A percentile compares a stretch with the other conserved stretches of the same genome.
These are phyloP conservation scores for Silybum marianum DNA, from an alignment of 129 eudicot genomes.

Conservation along the genomic window DNA sequence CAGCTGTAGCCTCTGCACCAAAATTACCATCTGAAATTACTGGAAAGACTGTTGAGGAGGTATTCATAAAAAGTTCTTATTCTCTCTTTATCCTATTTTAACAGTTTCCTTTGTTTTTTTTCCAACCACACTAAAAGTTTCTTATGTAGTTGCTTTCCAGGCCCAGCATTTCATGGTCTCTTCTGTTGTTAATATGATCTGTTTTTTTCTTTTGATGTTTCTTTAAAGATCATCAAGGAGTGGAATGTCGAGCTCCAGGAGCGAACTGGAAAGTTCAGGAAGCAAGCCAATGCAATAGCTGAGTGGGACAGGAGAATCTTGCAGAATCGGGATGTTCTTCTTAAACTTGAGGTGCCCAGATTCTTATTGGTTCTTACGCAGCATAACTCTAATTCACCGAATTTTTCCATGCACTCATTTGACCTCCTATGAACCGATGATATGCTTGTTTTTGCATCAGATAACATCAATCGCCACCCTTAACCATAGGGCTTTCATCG, in stretches of 20 bases:
- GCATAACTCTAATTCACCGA: not conserved
- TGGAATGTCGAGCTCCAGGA: constrained; percentile 96
- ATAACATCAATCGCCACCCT: not conserved
- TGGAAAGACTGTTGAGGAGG: constrained; percentile 98
- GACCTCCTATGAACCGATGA: constrained; percentile 15
- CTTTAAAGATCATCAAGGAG: constrained; percentile 81
- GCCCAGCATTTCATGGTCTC: not conserved
- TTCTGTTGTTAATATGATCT: constrained; percentile 10
- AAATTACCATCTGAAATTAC: constrained; percentile 96
- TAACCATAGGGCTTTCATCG: not conserved
- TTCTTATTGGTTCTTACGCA: constrained; percentile 8
- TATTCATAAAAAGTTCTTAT: constrained; percentile 22
- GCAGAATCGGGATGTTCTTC: constrained; percentile 92
- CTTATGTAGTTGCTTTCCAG: not conserved
- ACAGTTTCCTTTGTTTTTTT: not conserved
- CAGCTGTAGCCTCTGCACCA: constrained; percentile 57
- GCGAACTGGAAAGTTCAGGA: constrained; percentile 82
- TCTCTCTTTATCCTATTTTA: not conserved
- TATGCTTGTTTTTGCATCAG: not conserved
- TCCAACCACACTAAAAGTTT: not conserved
- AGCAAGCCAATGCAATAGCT: constrained; percentile 95
- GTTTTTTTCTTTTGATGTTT: constrained; percentile 2
- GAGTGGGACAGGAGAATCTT: constrained; percentile 97
- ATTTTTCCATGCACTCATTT: constrained; percentile 8
- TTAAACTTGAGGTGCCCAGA: constrained; percentile 75